Evolutionary conservation across 1,284 basidiomycete genomes (phyloP).

Genomic region (Microbotryum intermedium): DNA sequence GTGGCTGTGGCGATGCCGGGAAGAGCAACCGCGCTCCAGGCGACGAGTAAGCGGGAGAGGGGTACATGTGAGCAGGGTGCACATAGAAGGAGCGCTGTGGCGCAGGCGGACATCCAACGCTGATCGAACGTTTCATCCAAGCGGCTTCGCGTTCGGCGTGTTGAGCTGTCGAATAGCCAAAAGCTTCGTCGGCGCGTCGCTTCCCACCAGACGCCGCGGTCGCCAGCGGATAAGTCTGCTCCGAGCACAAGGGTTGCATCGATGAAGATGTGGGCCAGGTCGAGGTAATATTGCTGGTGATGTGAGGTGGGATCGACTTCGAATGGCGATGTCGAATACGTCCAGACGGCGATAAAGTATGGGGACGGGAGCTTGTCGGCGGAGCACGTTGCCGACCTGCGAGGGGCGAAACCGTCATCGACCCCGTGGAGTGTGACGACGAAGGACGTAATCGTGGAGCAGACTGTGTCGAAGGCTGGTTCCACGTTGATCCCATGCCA

Average conservation of each 20-base stretch:
- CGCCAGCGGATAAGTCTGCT: not conserved
- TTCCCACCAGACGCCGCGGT: not conserved
- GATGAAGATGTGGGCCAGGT: not conserved
- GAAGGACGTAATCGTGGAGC: too few relatives aligned
- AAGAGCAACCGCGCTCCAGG: not conserved
- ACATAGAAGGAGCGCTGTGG: not conserved
- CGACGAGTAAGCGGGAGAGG: not conserved
- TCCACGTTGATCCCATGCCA: too few relatives aligned
- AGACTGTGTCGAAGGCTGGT: too few relatives aligned
- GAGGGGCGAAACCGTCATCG: too few relatives aligned
- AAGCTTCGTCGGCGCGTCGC: conserved; percentile 4
- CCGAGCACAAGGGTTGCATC: not conserved
- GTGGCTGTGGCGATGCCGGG: not conserved
- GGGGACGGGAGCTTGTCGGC: too few relatives aligned
- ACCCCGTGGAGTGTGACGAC: too few relatives aligned
- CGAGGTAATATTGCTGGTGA: not conserved
- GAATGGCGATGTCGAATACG: not conserved
- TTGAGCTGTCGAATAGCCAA: not conserved
- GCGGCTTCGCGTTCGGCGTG: not conserved
- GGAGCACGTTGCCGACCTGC: too few relatives aligned
- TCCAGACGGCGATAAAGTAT: too few relatives aligned
- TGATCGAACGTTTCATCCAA: not conserved
- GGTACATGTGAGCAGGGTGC: not conserved
- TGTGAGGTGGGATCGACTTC: not conserved
- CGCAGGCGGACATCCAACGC: not conserved